Conservation (phyloP, 2,329 filamentous ascomycete species). For the Colletotrichum costaricense region DNA sequence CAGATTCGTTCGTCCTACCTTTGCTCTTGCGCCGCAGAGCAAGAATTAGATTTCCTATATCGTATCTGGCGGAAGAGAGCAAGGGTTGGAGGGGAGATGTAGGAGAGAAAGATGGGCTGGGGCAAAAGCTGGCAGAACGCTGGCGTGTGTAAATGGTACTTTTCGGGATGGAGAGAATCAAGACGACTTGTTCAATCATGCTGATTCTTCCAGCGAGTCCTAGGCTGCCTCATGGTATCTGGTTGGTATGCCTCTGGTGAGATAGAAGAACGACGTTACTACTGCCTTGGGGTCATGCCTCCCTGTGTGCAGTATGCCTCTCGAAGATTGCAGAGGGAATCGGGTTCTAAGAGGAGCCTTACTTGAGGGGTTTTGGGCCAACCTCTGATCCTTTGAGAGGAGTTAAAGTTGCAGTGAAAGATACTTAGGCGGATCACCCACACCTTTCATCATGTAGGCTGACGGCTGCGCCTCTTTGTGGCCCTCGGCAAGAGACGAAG, state of each 20-base stretch:
- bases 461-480: not conserved
- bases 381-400: not conserved
- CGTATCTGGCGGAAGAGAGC: too few species aligned
- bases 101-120: not conserved
- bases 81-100: not conserved
- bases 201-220: too few species aligned
- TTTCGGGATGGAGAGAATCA: slow-evolving; percentile 7
- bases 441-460: too few species aligned
- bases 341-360: too few species aligned
- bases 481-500: not conserved
- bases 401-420: not conserved
- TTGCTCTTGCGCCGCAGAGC: slow-evolving; percentile 75
- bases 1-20: slow-evolving; percentile 86
- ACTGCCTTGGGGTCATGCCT: too few species aligned
- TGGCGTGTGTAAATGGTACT: slow-evolving; percentile 22
- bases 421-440: too few species aligned
- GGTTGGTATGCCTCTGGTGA: not conserved
- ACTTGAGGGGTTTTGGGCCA: not conserved
- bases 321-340: too few species aligned
- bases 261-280: not conserved
- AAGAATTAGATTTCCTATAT: slow-evolving; percentile 60
- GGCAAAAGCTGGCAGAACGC: not conserved
- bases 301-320: too few species aligned
- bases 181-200: slow-evolving; percentile 11
- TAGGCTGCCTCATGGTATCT: not conserved